Conservation (phyloP, 176 grass and related monocot species). For the Pontederia crassipes region DNA sequence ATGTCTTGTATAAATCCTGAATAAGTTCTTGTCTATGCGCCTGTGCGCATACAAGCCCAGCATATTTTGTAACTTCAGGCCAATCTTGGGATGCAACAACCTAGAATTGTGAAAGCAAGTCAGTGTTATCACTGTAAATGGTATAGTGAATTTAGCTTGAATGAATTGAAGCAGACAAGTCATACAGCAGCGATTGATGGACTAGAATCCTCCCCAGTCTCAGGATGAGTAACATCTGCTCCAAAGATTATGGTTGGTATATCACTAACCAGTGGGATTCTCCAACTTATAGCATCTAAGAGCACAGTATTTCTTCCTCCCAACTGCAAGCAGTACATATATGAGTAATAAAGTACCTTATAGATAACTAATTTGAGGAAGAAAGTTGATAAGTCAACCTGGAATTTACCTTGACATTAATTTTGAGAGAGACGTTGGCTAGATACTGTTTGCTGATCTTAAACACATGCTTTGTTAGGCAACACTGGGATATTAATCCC, state of each 20-base stretch:
- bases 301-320: constrained; percentile 97
- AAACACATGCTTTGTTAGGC: constrained; percentile 97
- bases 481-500: constrained; percentile 95
- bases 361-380: neutral
- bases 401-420: constrained; percentile 89
- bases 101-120: constrained; percentile 10
- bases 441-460: constrained; percentile 99
- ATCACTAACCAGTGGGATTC: constrained; percentile 96
- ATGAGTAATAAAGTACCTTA: neutral
- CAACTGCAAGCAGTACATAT: constrained; percentile 41
- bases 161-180: neutral
- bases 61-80: constrained; percentile 73
- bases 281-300: constrained; percentile 93
- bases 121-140: too few relatives aligned
- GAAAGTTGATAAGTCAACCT: neutral
- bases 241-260: constrained; percentile 99
- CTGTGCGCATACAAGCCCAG: constrained; percentile 60
- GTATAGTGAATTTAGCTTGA: too few relatives aligned
- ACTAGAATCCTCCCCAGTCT: constrained; percentile 95
- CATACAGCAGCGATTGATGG: constrained; percentile 97
- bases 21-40: constrained; percentile 64
- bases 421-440: constrained; percentile 98
- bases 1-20: constrained; percentile 96
- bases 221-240: constrained; percentile 98
- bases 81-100: constrained; percentile 79